Evolutionary conservation across 2,329 filamentous ascomycete genomes (phyloP), one percentile per base, ranked within the genome.

Genomic region (Orbilia quercus): DNA sequence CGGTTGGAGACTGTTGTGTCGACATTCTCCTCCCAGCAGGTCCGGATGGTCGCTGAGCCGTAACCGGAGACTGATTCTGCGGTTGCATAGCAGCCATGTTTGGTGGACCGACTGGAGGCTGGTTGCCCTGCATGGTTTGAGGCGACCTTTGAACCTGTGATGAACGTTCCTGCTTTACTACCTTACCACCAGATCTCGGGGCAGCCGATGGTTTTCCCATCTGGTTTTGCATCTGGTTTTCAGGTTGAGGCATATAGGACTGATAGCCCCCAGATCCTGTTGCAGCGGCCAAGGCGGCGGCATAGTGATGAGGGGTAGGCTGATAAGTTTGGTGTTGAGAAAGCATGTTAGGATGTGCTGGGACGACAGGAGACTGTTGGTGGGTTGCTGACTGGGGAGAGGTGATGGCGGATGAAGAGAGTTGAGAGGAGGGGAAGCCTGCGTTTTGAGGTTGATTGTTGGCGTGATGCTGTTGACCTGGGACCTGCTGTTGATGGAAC

Each of bases 401-500:
- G 16, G 62, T 64, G 50, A 69, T 58, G 18, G 55, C 38, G 36
- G 70, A 64, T 22, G 70, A 67, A 25, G 70, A 63, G 34, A 67
- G 62, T 25, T 73, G 69, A 57, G 60, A 63, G 69, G 69, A 66
- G 40, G 57, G 51, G 40, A 44, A 74, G 36, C 58, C 55, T 50
- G 62, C 48, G 59, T 53, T 74, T 45, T 54, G 62, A 63, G 70
- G 62, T 62, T 74, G 70, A 50, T 42, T 74, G 51, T 40, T 74
- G 62, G 62, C 34, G 70, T 69, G 69, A 55, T 66, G 69, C 45
- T 66, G 69, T 66, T 66, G 60, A 66, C 60, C 69, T 54, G 69
- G 60, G 47, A 73, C 69, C 69, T 73, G 69, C 40, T 73, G 69
- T 73, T 55, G 69, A 73, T 73, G 69, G 69, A 73, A 73, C 54